These are phyloP conservation scores for Mycena polygramma DNA, from an alignment of 768 basidiomycete genomes.

Conservation along the genomic window DNA sequence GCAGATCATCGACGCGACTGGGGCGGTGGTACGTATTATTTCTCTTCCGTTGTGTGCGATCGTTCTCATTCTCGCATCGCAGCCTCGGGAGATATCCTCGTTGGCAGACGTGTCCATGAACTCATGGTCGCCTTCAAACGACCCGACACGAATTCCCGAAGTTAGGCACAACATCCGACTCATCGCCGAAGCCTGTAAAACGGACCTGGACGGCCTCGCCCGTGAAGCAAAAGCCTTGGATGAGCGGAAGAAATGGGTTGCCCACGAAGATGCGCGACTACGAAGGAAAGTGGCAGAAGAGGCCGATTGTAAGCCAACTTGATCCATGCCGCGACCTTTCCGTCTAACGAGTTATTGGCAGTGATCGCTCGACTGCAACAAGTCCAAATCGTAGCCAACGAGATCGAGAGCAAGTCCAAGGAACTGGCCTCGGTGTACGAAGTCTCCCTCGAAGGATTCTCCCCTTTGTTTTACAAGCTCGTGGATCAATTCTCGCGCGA, in stretches of 20 bases:
- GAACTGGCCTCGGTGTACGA: conserved; percentile 77
- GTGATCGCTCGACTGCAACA: conserved; percentile 85
- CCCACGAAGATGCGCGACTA: conserved; percentile 77
- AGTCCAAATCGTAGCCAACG: conserved; percentile 80
- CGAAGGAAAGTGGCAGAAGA: conserved; percentile 80
- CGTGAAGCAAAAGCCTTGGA: conserved; percentile 89
- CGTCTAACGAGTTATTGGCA: conserved; percentile 45
- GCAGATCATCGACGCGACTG: conserved; percentile 94
- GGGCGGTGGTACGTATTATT: conserved; percentile 80
- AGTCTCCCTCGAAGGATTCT: conserved; percentile 79
- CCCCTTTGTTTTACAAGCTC: conserved; percentile 79
- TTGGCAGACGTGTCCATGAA: conserved; percentile 81
- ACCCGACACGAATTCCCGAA: conserved; percentile 93
- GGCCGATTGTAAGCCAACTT: conserved; percentile 71
- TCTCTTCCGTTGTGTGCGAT: background rate
- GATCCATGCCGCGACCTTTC: background rate
- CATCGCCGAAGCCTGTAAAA: conserved; percentile 85
- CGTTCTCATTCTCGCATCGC: conserved; percentile 22
- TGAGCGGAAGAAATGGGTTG: conserved; percentile 81
- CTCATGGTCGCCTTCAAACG: conserved; percentile 89
- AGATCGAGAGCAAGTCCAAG: conserved; percentile 75
- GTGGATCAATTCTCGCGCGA: conserved; percentile 77
- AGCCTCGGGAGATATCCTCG: conserved; percentile 92
- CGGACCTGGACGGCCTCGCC: conserved; percentile 89
- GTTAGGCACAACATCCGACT: conserved; percentile 95